A percentile compares a stretch with the other conserved stretches of the same genome.
Evolutionary conservation across 73 alveolate species (phyloP).

Genomic region (Symbiodinium natans): DNA sequence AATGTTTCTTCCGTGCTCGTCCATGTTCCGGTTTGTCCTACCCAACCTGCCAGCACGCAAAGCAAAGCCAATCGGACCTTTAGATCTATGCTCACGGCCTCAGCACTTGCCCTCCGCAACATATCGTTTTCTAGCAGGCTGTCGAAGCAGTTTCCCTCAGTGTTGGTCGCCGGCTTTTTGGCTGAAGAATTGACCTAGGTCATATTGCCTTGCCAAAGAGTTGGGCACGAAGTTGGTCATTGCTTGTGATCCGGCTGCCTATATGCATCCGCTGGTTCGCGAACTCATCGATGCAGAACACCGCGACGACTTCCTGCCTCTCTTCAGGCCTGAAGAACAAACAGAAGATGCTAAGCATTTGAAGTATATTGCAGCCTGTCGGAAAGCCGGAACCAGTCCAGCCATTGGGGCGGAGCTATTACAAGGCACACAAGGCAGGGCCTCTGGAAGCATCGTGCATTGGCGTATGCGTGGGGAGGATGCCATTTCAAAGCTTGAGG

Average conservation of each 20-base stretch:
- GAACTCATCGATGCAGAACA: neutral
- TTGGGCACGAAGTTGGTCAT: conserved; percentile 5
- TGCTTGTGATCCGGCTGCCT: conserved; percentile 82
- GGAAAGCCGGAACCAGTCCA: neutral
- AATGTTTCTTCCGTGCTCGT: too few species aligned
- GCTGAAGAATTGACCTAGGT: neutral
- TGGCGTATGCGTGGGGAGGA: conserved; percentile 75
- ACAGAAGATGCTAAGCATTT: conserved; percentile 19
- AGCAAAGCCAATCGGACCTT: too few species aligned
- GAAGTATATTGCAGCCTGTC: neutral
- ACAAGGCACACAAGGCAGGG: neutral
- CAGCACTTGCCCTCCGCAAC: too few species aligned
- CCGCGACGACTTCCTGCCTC: neutral
- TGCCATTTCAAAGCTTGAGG: conserved; percentile 15
- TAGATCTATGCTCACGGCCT: neutral
- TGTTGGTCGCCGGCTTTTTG: too few species aligned
- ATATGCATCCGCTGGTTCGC: conserved; percentile 34
- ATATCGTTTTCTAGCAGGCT: too few species aligned
- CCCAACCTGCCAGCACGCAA: too few species aligned
- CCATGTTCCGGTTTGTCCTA: too few species aligned
- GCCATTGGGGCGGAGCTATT: too few species aligned
- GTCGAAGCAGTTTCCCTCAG: too few species aligned
- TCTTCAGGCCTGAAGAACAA: neutral
- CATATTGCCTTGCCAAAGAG: conserved; percentile 54
- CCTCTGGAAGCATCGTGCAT: neutral